Conservation (phyloP, 2,329 filamentous ascomycete genomes). For the Penicillium sumatraense region DNA sequence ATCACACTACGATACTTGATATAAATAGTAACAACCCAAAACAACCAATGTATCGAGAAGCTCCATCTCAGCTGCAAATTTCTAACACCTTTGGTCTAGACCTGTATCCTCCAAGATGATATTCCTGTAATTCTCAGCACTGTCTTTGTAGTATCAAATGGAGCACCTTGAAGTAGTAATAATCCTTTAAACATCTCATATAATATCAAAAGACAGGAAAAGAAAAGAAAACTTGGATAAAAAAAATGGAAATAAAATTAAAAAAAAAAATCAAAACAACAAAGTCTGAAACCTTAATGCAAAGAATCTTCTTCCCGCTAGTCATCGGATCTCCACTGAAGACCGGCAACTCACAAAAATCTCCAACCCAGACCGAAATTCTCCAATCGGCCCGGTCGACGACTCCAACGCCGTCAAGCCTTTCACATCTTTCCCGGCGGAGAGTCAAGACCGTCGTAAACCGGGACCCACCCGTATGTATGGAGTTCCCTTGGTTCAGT, state of each 20-base stretch:
- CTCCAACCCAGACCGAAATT: neutral
- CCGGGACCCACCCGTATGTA: neutral
- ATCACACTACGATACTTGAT: neutral
- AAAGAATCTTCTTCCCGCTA: neutral
- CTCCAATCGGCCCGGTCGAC: neutral
- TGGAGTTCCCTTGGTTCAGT: neutral
- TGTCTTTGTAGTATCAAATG: neutral
- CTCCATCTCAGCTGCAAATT: constrained; percentile 1
- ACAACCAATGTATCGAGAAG: neutral
- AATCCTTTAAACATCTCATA: neutral
- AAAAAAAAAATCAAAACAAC: neutral
- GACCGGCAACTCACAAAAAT: neutral
- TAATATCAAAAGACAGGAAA: neutral
- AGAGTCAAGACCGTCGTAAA: neutral
- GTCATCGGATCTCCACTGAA: constrained; percentile 1
- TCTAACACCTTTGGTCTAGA: neutral
- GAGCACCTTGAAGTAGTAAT: constrained; percentile 2
- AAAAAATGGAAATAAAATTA: neutral
- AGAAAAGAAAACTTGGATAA: neutral
- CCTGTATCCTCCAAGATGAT: neutral
- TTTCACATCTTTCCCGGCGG: neutral
- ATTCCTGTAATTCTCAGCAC: neutral
- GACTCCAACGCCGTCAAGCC: neutral
- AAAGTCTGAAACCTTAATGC: constrained; percentile 1
- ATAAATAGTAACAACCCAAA: neutral